Conservation (phyloP, 371 early-diverging fungal species). For the Mortierella sp. region DNA sequence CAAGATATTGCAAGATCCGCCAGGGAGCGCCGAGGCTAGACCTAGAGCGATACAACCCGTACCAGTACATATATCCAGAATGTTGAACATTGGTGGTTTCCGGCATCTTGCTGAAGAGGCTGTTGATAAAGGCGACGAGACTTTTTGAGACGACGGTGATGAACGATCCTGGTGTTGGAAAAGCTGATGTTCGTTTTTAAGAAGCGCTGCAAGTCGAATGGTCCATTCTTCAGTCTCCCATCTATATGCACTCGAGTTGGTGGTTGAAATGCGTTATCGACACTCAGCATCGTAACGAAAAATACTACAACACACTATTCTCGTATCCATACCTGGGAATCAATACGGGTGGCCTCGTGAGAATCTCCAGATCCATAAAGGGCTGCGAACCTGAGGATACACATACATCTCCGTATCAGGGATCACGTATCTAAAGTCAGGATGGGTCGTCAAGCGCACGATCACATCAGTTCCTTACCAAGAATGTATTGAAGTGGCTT, state of each 20-base stretch:
- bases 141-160: no score
- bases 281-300: not conserved
- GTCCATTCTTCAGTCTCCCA: constrained; percentile 97
- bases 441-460: no score
- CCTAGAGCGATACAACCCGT: constrained; percentile 88
- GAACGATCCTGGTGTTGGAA: constrained; percentile 3
- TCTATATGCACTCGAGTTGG: constrained; percentile 37
- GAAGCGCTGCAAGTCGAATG: constrained; percentile 58
- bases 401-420: no score
- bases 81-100: constrained; percentile 53
- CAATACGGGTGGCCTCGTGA: constrained; percentile 77
- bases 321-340: constrained; percentile 76
- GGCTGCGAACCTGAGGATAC: constrained; percentile 74
- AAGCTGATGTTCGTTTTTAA: constrained; percentile 37
- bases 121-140: not conserved
- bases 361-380: constrained; percentile 81
- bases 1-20: constrained; percentile 27
- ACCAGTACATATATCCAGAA: constrained; percentile 91
- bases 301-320: no score
- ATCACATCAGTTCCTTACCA: constrained; percentile 45
- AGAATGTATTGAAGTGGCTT: constrained; percentile 92
- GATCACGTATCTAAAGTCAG: no score
- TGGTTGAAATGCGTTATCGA: not conserved
- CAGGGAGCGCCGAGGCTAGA: constrained; percentile 71
- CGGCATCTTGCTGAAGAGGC: constrained; percentile 6